phyloP scores from a whole-genome alignment of 192 early-diverging fungal genomes.

The Rhizoclosmatium sp. region DNA sequence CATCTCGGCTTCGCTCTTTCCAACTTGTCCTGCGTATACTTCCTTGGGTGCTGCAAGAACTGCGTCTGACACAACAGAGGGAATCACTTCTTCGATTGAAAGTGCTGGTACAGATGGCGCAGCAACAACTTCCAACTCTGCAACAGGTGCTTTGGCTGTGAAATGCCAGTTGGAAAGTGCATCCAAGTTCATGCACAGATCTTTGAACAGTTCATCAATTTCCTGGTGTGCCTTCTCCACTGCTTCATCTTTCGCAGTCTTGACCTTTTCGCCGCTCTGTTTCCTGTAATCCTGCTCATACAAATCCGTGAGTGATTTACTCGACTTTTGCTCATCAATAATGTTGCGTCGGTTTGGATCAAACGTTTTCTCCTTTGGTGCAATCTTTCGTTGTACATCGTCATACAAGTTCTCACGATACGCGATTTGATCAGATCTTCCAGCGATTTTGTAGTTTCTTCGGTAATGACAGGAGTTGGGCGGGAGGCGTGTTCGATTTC shows the following conservation, averaged over 20 bases:
- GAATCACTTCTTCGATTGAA: constrained; percentile 95
- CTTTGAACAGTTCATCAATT: constrained; percentile 78
- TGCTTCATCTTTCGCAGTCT: constrained; percentile 80
- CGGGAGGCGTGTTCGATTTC: constrained; percentile 91
- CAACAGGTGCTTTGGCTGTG: constrained; percentile 77
- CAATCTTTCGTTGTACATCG: constrained; percentile 87
- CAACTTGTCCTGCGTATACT: constrained; percentile 79
- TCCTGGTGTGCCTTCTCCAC: constrained; percentile 82
- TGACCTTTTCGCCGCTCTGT: constrained; percentile 47
- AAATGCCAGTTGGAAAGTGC: constrained; percentile 95
- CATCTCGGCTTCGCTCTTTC: constrained; percentile 83
- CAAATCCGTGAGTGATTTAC: constrained; percentile 87
- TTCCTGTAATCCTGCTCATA: constrained; percentile 92
- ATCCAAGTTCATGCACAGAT: constrained; percentile 86
- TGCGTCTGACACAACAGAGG: constrained; percentile 82
- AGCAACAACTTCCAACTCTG: constrained; percentile 76
- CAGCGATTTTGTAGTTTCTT: constrained; percentile 84
- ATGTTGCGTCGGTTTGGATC: constrained; percentile 75
- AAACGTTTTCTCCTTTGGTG: constrained; percentile 67
- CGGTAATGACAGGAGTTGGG: constrained; percentile 94
- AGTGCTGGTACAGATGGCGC: constrained; percentile 78
- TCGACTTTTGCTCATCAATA: constrained; percentile 84
- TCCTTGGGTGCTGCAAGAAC: constrained; percentile 89
- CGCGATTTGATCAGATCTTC: constrained; percentile 95
- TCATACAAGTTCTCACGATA: constrained; percentile 88